Conservation (phyloP, 257 asterid species). For the Solanum gandarillasii region DNA sequence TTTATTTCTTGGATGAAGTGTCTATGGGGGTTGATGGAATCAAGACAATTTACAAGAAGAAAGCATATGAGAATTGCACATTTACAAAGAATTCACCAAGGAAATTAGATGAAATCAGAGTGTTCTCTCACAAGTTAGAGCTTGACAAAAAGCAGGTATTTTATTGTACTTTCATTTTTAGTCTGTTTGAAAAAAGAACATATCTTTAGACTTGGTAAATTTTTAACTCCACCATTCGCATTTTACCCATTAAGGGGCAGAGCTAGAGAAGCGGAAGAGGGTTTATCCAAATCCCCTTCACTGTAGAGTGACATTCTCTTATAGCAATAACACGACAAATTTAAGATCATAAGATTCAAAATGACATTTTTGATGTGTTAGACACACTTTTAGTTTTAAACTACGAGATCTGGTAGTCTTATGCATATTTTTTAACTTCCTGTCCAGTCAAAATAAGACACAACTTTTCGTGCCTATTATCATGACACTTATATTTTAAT, state of each 20-base stretch:
- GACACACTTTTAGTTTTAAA: too few relatives aligned
- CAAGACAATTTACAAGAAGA: constrained; percentile 33
- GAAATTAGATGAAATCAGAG: constrained; percentile 29
- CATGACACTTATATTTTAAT: not conserved
- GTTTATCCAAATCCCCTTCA: not conserved
- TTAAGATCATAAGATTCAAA: too few relatives aligned
- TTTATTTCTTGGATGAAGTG: constrained; percentile 33
- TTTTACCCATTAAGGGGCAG: not conserved
- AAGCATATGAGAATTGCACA: constrained; percentile 21
- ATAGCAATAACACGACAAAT: not conserved
- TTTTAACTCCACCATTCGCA: not conserved
- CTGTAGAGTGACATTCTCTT: not conserved
- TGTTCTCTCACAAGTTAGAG: constrained; percentile 20
- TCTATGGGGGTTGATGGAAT: constrained; percentile 16
- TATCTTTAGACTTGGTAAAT: too few relatives aligned
- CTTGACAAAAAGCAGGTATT: constrained; percentile 38
- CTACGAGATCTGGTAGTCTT: not conserved
- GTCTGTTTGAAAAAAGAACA: not conserved
- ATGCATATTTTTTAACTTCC: not conserved
- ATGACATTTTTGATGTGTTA: not conserved
- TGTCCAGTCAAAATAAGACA: not conserved
- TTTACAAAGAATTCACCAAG: constrained; percentile 12
- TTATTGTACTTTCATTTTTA: not conserved
- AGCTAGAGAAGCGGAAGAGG: not conserved
- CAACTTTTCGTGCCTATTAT: not conserved